Conservation (phyloP, 768 basidiomycete species). For the Asterophora parasitica region DNA sequence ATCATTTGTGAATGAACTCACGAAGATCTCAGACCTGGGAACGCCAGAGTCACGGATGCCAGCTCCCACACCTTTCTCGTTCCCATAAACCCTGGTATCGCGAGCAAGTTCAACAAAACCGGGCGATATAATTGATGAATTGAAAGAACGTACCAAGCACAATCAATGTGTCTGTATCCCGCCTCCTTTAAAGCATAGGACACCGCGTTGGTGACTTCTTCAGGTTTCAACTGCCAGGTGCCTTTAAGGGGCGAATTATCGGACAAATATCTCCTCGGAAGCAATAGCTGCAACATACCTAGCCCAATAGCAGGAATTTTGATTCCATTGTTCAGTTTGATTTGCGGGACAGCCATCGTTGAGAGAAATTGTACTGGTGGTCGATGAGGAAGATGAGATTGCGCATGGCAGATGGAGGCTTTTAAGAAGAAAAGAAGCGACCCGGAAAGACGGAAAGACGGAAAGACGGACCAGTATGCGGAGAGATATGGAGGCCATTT, state of each 20-base stretch:
- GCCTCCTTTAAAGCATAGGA: slow-evolving; percentile 63
- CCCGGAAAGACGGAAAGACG: no score
- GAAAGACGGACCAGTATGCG: background rate
- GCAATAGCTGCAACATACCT: slow-evolving; percentile 30
- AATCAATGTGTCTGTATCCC: slow-evolving; percentile 77
- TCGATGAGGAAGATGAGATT: slow-evolving; percentile 3
- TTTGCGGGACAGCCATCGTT: slow-evolving; percentile 16
- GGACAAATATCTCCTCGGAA: background rate
- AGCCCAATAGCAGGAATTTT: slow-evolving; percentile 56
- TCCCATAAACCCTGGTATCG: slow-evolving; percentile 52
- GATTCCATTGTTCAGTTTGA: slow-evolving; percentile 59
- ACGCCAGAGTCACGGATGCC: slow-evolving; percentile 77
- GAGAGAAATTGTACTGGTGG: background rate
- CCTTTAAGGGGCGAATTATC: slow-evolving; percentile 34
- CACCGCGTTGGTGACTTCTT: slow-evolving; percentile 61
- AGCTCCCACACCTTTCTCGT: slow-evolving; percentile 80
- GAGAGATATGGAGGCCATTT: no score
- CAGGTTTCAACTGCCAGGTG: slow-evolving; percentile 76
- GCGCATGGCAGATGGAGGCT: background rate
- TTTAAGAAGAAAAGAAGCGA: background rate
- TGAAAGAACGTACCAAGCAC: slow-evolving; percentile 39
- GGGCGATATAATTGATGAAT: slow-evolving; percentile 3
- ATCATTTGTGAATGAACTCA: slow-evolving; percentile 19
- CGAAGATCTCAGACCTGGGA: slow-evolving; percentile 60
- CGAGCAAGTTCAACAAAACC: background rate